These are phyloP conservation scores for Metschnikowia sp. DNA, from an alignment of 805 yeast genomes.

Conservation along the genomic window DNA sequence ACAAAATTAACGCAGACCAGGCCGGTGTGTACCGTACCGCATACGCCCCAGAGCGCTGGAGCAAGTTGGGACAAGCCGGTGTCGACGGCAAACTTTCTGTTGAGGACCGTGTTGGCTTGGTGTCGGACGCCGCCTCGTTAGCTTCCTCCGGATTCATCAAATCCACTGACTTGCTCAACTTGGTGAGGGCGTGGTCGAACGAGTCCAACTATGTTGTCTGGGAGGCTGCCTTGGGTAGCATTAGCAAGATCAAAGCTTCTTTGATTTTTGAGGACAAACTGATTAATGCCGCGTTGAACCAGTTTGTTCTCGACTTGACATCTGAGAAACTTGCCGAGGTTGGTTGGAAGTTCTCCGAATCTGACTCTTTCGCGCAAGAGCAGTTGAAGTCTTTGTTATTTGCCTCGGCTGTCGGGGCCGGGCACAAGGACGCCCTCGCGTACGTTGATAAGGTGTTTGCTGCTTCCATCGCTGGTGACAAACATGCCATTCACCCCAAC, in stretches of 20 bases:
- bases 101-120: constrained; percentile 75
- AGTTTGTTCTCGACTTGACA: constrained; percentile 54
- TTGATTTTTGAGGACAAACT: constrained; percentile 53
- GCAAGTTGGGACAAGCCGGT: constrained; percentile 60
- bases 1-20: constrained; percentile 70
- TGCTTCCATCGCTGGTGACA: constrained; percentile 58
- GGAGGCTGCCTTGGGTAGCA: constrained; percentile 53
- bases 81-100: constrained; percentile 58
- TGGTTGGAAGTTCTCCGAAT: constrained; percentile 62
- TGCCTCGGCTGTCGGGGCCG: constrained; percentile 54
- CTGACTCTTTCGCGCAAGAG: constrained; percentile 58
- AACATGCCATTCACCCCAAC: constrained; percentile 69
- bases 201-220: constrained; percentile 67
- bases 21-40: constrained; percentile 74
- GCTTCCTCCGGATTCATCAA: constrained; percentile 68
- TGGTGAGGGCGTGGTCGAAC: constrained; percentile 57
- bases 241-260: constrained; percentile 48
- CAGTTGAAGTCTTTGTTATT: constrained; percentile 66
- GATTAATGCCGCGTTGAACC: constrained; percentile 46
- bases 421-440: constrained; percentile 44
- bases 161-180: constrained; percentile 56
- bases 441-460: constrained; percentile 50
- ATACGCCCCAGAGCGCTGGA: constrained; percentile 67
- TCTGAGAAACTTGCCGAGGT: constrained; percentile 48
- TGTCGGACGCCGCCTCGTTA: constrained; percentile 74